Percentiles rank a stretch among this genome's conserved stretches.
Evolutionary conservation across 2,329 filamentous ascomycete species (phyloP).

Genomic region (Phoma sp.): DNA sequence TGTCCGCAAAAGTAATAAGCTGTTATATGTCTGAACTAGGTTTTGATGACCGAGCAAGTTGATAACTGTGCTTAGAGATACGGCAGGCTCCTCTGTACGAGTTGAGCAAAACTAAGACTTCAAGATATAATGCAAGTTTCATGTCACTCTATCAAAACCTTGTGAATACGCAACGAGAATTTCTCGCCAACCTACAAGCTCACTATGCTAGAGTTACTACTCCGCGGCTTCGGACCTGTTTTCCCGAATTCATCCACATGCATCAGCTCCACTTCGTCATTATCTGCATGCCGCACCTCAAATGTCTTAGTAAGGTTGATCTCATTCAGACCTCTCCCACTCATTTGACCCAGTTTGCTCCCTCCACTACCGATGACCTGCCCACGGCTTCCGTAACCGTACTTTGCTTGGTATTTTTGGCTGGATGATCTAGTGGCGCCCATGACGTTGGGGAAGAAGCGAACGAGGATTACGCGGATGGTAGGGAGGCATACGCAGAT

Average conservation of each 20-base stretch:
- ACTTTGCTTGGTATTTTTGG: constrained; percentile 14
- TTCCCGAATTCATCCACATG: constrained; percentile 20
- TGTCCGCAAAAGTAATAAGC: no score
- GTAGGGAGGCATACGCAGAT: constrained; percentile 56
- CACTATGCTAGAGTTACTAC: constrained; percentile 18
- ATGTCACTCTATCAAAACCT: no score
- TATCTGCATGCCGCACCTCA: constrained; percentile 10
- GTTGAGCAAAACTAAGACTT: no score
- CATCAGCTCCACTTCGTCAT: constrained; percentile 19
- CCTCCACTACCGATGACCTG: constrained; percentile 4
- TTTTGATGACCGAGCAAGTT: no score
- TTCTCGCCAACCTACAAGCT: constrained; percentile 17
- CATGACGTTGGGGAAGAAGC: constrained; percentile 47
- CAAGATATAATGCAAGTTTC: no score
- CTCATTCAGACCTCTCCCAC: constrained; percentile 6
- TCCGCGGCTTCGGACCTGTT: constrained; percentile 12
- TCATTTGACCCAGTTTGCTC: constrained; percentile 5
- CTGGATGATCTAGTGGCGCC: constrained; percentile 38
- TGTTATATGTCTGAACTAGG: no score
- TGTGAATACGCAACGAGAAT: no score
- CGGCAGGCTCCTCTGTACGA: no score
- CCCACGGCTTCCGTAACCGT: constrained; percentile 8
- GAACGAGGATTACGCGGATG: constrained; percentile 51
- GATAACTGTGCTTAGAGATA: no score
- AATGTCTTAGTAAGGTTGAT: constrained; percentile 17